These are phyloP conservation scores for Suillus subaureus DNA, from an alignment of 768 basidiomycete genomes.

Conservation along the genomic window DNA sequence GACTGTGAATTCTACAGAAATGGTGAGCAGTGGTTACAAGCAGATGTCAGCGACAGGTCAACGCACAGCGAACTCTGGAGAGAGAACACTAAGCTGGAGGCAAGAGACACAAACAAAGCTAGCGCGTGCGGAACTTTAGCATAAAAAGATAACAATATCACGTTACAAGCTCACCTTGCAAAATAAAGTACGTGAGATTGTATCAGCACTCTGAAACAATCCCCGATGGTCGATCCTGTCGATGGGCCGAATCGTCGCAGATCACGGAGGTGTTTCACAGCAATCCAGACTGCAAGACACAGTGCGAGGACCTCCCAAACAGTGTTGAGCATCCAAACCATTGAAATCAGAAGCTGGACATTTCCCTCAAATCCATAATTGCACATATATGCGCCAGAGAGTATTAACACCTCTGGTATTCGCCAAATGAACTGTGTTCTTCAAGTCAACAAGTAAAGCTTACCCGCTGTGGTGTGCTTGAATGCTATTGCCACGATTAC, in stretches of 20 bases:
- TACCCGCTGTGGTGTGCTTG: accelerated
- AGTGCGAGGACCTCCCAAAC: background rate
- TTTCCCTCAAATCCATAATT: background rate
- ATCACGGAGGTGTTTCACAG: background rate
- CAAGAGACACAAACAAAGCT: no score
- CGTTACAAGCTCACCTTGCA: background rate
- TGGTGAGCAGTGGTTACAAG: no score
- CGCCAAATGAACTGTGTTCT: background rate
- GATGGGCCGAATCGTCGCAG: background rate
- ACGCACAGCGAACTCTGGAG: no score
- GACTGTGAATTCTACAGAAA: no score
- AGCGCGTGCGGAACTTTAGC: no score
- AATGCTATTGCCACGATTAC: background rate
- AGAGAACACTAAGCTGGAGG: no score
- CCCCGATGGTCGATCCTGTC: background rate
- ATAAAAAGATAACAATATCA: background rate
- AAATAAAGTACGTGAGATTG: background rate
- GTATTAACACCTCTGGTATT: background rate
- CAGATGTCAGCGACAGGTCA: no score
- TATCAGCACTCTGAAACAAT: background rate
- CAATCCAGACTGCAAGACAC: background rate
- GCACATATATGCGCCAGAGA: background rate
- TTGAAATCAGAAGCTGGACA: background rate
- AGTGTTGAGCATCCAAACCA: background rate
- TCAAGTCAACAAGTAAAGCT: background rate